phyloP scores from a whole-genome alignment of 176 grass and related monocot species.

The Carex cristatella region DNA sequence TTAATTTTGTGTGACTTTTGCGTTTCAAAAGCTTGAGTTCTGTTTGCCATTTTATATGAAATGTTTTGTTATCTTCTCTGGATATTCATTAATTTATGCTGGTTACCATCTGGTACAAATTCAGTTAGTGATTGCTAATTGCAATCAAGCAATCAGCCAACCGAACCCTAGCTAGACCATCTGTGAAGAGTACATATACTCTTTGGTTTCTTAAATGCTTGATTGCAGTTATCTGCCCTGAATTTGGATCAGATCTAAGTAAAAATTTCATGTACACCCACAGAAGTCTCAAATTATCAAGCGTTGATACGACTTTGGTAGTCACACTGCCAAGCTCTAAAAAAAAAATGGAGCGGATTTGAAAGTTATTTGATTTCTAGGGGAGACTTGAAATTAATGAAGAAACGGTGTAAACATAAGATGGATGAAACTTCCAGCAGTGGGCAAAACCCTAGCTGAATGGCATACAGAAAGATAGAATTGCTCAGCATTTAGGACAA shows the following conservation, averaged over 20 bases:
- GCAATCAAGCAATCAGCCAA: background rate
- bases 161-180: background rate
- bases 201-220: background rate
- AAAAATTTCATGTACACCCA: background rate
- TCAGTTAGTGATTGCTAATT: background rate
- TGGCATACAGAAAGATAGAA: no score
- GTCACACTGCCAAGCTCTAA: no score
- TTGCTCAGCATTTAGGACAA: no score
- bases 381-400: no score
- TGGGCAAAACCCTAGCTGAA: no score
- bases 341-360: no score
- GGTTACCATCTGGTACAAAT: background rate
- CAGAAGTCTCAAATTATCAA: background rate
- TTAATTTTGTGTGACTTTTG: background rate
- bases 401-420: no score
- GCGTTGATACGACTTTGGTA: no score
- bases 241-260: no score
- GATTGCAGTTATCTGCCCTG: background rate
- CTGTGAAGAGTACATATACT: background rate
- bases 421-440: no score
- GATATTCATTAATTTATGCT: background rate
- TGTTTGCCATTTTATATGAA: constrained; percentile 2
- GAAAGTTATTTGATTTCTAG: no score
- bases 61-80: background rate
- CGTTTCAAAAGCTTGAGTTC: background rate